These are phyloP conservation scores for Stachybotrys elegans DNA, from an alignment of 2,329 filamentous ascomycete genomes.

Conservation along the genomic window DNA sequence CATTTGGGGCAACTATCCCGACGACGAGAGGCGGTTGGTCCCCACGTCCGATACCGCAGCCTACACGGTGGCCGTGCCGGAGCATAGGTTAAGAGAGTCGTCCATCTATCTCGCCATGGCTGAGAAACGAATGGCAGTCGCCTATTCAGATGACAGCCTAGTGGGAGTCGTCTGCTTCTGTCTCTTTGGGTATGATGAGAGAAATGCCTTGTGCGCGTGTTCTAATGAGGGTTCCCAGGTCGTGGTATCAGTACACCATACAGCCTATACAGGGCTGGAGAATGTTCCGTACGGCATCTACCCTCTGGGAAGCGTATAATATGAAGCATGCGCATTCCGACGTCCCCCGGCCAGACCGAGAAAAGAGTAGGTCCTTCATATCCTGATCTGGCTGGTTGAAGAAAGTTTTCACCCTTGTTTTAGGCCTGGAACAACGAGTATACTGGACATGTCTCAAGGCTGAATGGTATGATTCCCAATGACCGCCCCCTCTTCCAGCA, in stretches of 20 bases:
- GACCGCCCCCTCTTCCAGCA: too few species aligned
- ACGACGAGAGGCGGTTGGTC: background rate
- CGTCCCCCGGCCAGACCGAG: conserved; percentile 5
- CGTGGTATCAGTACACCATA: conserved; percentile 10
- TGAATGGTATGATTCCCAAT: conserved; percentile 6
- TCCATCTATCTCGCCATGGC: conserved; percentile 11
- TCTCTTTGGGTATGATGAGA: conserved; percentile 8
- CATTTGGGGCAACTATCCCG: conserved; percentile 6
- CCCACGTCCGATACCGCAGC: too few species aligned
- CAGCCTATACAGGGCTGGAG: conserved; percentile 11
- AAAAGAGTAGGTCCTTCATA: conserved; percentile 9
- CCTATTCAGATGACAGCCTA: conserved; percentile 8
- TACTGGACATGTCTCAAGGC: conserved; percentile 11
- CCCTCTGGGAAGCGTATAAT: conserved; percentile 11
- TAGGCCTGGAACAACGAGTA: conserved; percentile 10
- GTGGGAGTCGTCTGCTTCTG: conserved; percentile 8
- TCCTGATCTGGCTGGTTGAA: too few species aligned
- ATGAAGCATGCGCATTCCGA: conserved; percentile 8
- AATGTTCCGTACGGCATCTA: conserved; percentile 10
- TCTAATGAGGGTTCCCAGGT: background rate
- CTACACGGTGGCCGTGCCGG: conserved; percentile 8
- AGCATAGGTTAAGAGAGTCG: conserved; percentile 10
- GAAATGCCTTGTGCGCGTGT: too few species aligned
- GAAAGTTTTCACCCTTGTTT: too few species aligned
- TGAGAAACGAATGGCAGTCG: conserved; percentile 8